These are phyloP conservation scores for Rubus parviflorus DNA, from an alignment of 306 rosid species.

Conservation along the genomic window DNA sequence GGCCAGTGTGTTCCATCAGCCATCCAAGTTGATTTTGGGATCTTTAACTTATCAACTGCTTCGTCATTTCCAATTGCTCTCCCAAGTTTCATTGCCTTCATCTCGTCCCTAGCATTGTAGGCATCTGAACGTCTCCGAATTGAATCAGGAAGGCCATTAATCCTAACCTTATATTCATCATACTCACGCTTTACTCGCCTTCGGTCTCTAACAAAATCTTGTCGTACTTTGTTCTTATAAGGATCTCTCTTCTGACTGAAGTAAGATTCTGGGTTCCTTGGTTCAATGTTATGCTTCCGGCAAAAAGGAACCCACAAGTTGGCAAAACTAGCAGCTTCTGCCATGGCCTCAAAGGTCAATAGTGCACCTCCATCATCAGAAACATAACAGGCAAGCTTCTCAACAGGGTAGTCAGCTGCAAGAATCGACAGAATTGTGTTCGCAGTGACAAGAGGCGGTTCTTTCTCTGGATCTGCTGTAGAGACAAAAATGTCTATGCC, in stretches of 20 bases:
- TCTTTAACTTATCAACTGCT: conserved; percentile 40
- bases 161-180: conserved; percentile 74
- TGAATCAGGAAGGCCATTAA: conserved; percentile 77
- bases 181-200: conserved; percentile 75
- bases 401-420: conserved; percentile 75
- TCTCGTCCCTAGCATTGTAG: conserved; percentile 62
- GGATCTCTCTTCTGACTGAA: conserved; percentile 69
- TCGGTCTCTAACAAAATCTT: conserved; percentile 83
- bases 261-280: conserved; percentile 77
- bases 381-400: conserved; percentile 77
- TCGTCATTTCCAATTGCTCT: conserved; percentile 59
- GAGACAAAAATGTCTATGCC: conserved; percentile 78
- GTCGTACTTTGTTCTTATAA: conserved; percentile 61
- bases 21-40: conserved; percentile 80
- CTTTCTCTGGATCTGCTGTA: conserved; percentile 81
- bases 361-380: conserved; percentile 87
- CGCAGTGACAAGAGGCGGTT: conserved; percentile 81
- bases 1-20: conserved; percentile 78
- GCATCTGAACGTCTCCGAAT: conserved; percentile 77
- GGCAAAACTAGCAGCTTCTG: conserved; percentile 83
- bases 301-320: conserved; percentile 83
- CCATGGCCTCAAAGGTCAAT: conserved; percentile 85
- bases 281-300: conserved; percentile 71
- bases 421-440: conserved; percentile 77
- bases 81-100: conserved; percentile 51